phyloP scores from a whole-genome alignment of 257 asterid genomes.

The Salvia splendens region DNA sequence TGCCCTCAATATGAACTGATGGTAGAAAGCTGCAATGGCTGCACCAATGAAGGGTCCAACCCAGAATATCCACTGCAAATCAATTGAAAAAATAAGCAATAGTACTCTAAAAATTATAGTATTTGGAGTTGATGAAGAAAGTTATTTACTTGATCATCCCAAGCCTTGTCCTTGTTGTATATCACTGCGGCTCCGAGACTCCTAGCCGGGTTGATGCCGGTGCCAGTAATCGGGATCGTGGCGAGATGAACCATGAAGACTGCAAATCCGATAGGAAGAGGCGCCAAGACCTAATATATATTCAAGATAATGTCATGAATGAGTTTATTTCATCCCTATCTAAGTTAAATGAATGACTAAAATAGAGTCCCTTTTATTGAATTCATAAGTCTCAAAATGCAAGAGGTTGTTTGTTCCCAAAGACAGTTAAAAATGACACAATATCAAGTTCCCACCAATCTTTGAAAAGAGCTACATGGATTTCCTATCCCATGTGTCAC shows the following conservation, averaged over 20 bases:
- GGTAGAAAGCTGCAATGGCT: conserved; percentile 76
- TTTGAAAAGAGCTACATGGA: conserved; percentile 22
- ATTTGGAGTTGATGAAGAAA: neutral
- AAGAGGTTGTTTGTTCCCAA: conserved; percentile 1
- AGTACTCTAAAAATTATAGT: neutral
- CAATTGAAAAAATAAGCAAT: neutral
- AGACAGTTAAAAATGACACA: neutral
- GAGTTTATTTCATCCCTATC: neutral
- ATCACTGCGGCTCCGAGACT: no score
- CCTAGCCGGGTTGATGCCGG: no score
- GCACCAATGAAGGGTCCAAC: conserved; percentile 79
- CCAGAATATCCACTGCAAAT: conserved; percentile 77
- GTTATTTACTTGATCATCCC: conserved; percentile 57
- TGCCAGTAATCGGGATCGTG: no score
- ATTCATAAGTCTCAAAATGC: neutral
- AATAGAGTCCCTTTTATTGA: neutral
- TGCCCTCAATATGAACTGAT: conserved; percentile 70
- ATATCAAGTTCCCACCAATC: conserved; percentile 27
- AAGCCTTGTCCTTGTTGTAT: conserved; percentile 47
- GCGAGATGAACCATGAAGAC: no score
- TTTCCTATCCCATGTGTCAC: conserved; percentile 6
- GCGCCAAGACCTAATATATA: conserved; percentile 55
- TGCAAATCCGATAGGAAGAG: conserved; percentile 38
- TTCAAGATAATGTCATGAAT: neutral
- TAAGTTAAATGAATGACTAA: neutral